Base-by-base conservation (phyloP, 2,329 filamentous ascomycete genomes). In the Apiospora koreana region DNA sequence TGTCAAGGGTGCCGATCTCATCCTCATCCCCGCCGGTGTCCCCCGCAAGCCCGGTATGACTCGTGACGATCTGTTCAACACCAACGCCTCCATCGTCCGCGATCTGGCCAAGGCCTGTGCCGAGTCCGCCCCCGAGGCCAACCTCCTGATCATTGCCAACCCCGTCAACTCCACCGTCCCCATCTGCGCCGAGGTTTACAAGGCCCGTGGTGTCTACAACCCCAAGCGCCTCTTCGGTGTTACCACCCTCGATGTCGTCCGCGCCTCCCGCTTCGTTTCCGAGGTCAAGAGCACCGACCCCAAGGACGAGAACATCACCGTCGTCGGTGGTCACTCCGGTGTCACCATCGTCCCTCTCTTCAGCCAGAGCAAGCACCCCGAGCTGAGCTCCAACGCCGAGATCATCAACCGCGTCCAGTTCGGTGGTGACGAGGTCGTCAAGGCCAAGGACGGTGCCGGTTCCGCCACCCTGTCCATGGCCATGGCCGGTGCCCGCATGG, bases 11-110 rank as follows among this genome's bases (percentile, higher is more conserved):
- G 87, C 94, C 80, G 94, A 98, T 85, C 91, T 99, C 78, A 94
- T 99, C 80, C 91, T 99, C 81, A 98, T 99, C 84, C 96, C 96
- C 80, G 96, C 96, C 80, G 96, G 96, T 89, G 95, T 99, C 76
- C 96, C 96, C 81, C 94, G 96, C 87, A 98, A 98, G 91, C 96
- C 96, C 83, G 96, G 96, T 86, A 99, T 99, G 96, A 97, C 93
- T 86, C 95, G 96, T 89, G 96, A 99, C 86, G 95, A 99, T 83
- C 92, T 99, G 75, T 99, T 99, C 94, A 98, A 98, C 92, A 99
- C 95, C 89, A 99, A 99, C 86, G 96, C 96, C 84, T 97, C 94
- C 83, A 99, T 99, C 84, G 96, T 99, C 83, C 95, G 95, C 81
- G 96, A 98, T 86, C 91, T 99, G 76, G 95, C 95, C 86, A 97